Evolutionary conservation across 768 basidiomycete genomes (phyloP).

Genomic region (Phaffia australis): DNA sequence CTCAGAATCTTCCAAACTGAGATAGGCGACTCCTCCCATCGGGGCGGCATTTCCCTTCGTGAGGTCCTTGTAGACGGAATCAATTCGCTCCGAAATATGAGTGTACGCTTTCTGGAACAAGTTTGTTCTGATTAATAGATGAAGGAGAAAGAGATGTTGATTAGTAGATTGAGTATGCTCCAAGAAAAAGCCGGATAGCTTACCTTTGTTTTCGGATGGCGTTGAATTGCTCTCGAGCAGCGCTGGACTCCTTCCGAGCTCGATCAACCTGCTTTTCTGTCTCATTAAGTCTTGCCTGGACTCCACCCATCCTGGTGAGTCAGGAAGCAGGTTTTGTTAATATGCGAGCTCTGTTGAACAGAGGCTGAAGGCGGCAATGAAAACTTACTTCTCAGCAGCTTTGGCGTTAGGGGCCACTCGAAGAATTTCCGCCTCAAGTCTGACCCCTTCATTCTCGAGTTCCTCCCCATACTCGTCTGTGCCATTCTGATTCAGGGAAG

Average conservation of each 20-base stretch:
- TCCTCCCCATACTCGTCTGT: slow-evolving; percentile 55
- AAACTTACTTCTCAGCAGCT: slow-evolving; percentile 69
- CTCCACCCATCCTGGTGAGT: slow-evolving; percentile 33
- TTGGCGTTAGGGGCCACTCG: slow-evolving; percentile 94
- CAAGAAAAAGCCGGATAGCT: slow-evolving; percentile 25
- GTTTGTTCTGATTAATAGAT: slow-evolving; percentile 47
- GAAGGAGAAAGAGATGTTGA: not conserved
- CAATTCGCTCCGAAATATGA: slow-evolving; percentile 89
- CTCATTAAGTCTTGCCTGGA: slow-evolving; percentile 63
- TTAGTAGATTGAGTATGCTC: not conserved
- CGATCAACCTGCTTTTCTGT: slow-evolving; percentile 89
- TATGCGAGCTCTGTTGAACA: too few species aligned
- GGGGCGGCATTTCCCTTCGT: slow-evolving; percentile 90
- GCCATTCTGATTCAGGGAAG: slow-evolving; percentile 44
- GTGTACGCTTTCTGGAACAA: slow-evolving; percentile 92
- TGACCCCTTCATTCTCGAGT: slow-evolving; percentile 61
- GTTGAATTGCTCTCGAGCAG: slow-evolving; percentile 82
- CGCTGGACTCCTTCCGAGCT: slow-evolving; percentile 77
- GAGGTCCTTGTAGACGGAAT: slow-evolving; percentile 91
- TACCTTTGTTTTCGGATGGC: slow-evolving; percentile 73
- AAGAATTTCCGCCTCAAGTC: slow-evolving; percentile 69
- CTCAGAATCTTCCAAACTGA: slow-evolving; percentile 90
- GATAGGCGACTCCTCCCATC: slow-evolving; percentile 91
- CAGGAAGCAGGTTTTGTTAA: slow-evolving; percentile 46
- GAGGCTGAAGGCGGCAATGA: not conserved